phyloP scores from a whole-genome alignment of 352 stramenopile genomes.

The Peronospora belbahrii region DNA sequence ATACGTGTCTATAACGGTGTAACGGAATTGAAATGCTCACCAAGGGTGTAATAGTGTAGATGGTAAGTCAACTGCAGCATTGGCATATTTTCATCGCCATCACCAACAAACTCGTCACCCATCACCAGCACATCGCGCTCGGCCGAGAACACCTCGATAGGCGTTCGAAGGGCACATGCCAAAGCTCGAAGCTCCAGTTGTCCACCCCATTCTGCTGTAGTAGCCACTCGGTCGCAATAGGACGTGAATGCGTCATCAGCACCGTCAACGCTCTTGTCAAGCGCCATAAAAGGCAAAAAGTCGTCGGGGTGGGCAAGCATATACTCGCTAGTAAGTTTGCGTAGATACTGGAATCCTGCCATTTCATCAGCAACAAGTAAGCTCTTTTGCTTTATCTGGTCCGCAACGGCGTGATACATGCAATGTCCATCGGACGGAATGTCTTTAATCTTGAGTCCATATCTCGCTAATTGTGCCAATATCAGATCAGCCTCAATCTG shows the following conservation, averaged over 20 bases:
- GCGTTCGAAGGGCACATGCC: conserved; percentile 67
- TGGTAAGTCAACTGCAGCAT: conserved; percentile 92
- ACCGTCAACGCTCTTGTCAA: conserved; percentile 37
- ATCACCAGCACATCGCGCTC: conserved; percentile 85
- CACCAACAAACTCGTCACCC: conserved; percentile 66
- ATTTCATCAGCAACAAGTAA: conserved; percentile 15
- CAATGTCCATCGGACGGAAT: conserved; percentile 96
- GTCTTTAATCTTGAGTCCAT: conserved; percentile 81
- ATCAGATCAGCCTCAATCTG: conserved; percentile 81
- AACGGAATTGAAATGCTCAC: conserved; percentile 99
- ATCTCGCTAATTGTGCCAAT: conserved; percentile 38
- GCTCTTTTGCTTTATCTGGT: conserved; percentile 78
- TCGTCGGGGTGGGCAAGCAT: conserved; percentile 83
- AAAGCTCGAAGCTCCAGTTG: conserved; percentile 94
- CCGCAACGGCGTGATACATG: conserved; percentile 93
- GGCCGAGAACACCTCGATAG: conserved; percentile 91
- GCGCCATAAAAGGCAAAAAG: conserved; percentile 88
- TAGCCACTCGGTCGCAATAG: conserved; percentile 89
- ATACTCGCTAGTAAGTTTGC: conserved; percentile 64
- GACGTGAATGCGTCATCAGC: conserved; percentile 58
- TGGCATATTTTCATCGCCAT: conserved; percentile 23
- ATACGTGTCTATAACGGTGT: background rate
- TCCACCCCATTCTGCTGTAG: conserved; percentile 93
- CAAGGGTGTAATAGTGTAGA: conserved; percentile 97
- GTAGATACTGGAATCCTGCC: conserved; percentile 57